Conservation (phyloP, 1,284 basidiomycete species). For the Melampsora larici-populina region DNA sequence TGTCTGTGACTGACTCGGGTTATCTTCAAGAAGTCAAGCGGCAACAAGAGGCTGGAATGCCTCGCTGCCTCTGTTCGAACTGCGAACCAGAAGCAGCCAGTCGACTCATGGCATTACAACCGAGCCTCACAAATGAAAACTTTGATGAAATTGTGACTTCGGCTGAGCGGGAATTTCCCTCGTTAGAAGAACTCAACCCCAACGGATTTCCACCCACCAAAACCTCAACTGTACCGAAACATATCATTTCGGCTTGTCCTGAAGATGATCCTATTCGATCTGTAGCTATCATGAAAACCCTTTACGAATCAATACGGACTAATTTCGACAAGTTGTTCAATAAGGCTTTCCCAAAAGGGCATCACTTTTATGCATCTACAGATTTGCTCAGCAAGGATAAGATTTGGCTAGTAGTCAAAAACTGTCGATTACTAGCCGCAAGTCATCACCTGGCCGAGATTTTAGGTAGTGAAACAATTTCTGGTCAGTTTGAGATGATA, state of each 20-base stretch:
- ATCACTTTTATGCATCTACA: no score
- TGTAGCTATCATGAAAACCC: not conserved
- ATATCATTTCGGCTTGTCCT: not conserved
- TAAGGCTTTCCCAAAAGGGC: no score
- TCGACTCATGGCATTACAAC: not conserved
- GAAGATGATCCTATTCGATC: not conserved
- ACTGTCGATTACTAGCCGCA: no score
- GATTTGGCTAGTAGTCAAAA: no score
- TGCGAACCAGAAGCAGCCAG: not conserved
- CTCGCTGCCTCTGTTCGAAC: constrained; percentile 13
- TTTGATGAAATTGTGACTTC: not conserved
- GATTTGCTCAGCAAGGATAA: no score
- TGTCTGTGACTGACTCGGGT: not conserved
- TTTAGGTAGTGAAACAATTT: no score
- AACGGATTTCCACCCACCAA: not conserved
- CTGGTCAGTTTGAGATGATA: no score
- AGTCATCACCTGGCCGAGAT: no score
- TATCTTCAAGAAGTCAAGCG: not conserved
- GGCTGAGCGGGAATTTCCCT: not conserved
- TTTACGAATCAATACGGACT: not conserved
- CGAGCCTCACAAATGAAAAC: not conserved
- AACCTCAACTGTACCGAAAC: not conserved
- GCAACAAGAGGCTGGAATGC: not conserved
- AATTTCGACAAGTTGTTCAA: not conserved
- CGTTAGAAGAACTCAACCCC: no score